Conservation (phyloP, 495 filamentous ascomycete species). For the Daldinia vernicosa region DNA sequence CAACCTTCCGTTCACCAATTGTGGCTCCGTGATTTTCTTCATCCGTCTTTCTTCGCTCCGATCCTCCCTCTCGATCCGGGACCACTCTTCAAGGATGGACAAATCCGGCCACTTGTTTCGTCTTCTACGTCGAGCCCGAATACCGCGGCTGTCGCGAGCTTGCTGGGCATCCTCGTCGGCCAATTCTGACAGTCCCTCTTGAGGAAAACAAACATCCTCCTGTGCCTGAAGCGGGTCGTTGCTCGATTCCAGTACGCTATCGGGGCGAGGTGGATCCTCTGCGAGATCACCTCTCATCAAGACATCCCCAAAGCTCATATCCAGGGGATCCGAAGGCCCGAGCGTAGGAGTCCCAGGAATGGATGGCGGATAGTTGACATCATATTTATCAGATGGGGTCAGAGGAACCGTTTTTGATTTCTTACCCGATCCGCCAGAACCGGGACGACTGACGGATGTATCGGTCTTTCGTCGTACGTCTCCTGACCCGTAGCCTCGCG, state of each 20-base stretch:
- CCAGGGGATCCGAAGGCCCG: conserved; percentile 57
- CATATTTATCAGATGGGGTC: conserved; percentile 63
- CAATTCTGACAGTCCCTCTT: conserved; percentile 77
- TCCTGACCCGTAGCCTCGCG: conserved; percentile 51
- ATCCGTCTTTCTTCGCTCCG: conserved; percentile 84
- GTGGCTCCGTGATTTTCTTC: conserved; percentile 92
- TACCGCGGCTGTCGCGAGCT: conserved; percentile 37
- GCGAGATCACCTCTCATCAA: conserved; percentile 71
- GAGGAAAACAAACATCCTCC: conserved; percentile 94
- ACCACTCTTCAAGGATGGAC: conserved; percentile 87
- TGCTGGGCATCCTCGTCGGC: conserved; percentile 74
- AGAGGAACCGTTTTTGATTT: conserved; percentile 46
- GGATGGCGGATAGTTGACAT: conserved; percentile 97
- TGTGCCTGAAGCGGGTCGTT: conserved; percentile 61
- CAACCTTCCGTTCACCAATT: conserved; percentile 86
- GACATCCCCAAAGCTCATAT: conserved; percentile 79
- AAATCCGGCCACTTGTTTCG: conserved; percentile 67
- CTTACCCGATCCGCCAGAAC: conserved; percentile 53
- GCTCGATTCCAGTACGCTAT: conserved; percentile 55
- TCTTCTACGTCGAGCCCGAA: conserved; percentile 61
- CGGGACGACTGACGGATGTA: conserved; percentile 47
- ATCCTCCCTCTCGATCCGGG: conserved; percentile 87
- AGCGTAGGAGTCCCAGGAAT: conserved; percentile 79
- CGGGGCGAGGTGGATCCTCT: conserved; percentile 53
- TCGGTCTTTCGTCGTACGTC: conserved; percentile 43